Percentiles rank a stretch among this genome's conserved stretches.
These are phyloP conservation scores for Aspergillus fijiensis DNA, from an alignment of 2,329 filamentous ascomycete genomes.

Conservation along the genomic window DNA sequence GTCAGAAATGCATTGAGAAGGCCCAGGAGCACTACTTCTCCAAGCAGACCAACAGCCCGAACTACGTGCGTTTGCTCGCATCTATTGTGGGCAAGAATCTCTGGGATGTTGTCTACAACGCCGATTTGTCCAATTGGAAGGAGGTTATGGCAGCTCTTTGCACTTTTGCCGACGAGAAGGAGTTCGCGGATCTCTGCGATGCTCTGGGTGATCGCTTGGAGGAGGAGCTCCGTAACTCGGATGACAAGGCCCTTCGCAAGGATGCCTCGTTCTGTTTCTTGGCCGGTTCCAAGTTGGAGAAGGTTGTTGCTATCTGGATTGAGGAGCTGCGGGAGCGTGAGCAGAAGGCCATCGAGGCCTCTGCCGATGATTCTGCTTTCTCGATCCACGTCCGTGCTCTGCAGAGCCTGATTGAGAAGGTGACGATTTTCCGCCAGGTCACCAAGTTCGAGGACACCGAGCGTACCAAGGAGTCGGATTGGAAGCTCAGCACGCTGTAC, in stretches of 20 bases:
- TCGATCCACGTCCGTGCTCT: conserved; percentile 85
- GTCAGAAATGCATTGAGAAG: conserved; percentile 89
- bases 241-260: conserved; percentile 63
- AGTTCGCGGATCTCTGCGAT: conserved; percentile 94
- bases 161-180: conserved; percentile 86
- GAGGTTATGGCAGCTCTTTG: conserved; percentile 94
- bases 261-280: conserved; percentile 97
- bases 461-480: conserved; percentile 67
- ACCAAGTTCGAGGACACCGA: conserved; percentile 87
- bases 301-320: conserved; percentile 94
- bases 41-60: conserved; percentile 76
- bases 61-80: conserved; percentile 84
- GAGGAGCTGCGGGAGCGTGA: conserved; percentile 84
- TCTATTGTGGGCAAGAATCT: conserved; percentile 95
- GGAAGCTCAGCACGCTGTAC: conserved; percentile 87
- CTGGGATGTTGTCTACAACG: conserved; percentile 97
- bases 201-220: conserved; percentile 87
- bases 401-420: conserved; percentile 96
- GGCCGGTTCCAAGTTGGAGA: conserved; percentile 93
- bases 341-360: conserved; percentile 67
- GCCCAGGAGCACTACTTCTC: conserved; percentile 89
- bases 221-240: conserved; percentile 60
- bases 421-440: conserved; percentile 91
- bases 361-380: conserved; percentile 74
- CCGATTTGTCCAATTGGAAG: conserved; percentile 90